Conservation (phyloP, 2,329 filamentous ascomycete genomes). For the Diaporthe batatas region DNA sequence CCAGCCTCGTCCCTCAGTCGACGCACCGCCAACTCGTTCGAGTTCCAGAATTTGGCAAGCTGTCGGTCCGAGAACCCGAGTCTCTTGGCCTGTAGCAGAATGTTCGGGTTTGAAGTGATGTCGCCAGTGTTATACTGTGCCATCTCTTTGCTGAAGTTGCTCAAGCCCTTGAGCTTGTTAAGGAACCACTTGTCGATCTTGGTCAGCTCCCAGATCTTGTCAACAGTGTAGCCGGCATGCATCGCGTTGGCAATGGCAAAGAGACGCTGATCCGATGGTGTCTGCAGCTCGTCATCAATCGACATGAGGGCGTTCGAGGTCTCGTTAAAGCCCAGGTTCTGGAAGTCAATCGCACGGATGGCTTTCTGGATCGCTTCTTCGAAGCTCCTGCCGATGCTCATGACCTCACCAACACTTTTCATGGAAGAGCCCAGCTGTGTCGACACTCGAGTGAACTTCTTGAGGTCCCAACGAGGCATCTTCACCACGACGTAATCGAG, state of each 20-base stretch:
- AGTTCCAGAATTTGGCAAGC: slow-evolving; percentile 92
- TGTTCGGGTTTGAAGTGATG: slow-evolving; percentile 70
- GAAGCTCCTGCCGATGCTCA: slow-evolving; percentile 97
- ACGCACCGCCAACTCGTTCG: slow-evolving; percentile 92
- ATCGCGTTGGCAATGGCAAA: slow-evolving; percentile 99
- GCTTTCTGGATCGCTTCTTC: slow-evolving; percentile 99
- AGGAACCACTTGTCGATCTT: slow-evolving; percentile 99
- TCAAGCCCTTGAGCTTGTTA: slow-evolving; percentile 89
- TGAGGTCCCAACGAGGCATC: slow-evolving; percentile 98
- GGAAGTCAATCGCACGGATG: slow-evolving; percentile 93
- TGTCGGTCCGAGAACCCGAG: slow-evolving; percentile 96
- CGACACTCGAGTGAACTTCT: slow-evolving; percentile 98
- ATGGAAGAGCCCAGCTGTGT: slow-evolving; percentile 97
- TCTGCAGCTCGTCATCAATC: slow-evolving; percentile 95
- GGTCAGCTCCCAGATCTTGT: slow-evolving; percentile 98
- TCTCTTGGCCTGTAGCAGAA: slow-evolving; percentile 88
- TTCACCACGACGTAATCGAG: slow-evolving; percentile 99
- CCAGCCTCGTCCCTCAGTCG: slow-evolving; percentile 86
- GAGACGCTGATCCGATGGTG: slow-evolving; percentile 94
- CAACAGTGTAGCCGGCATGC: slow-evolving; percentile 91
- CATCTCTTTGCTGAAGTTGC: slow-evolving; percentile 88
- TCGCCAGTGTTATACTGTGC: slow-evolving; percentile 74
- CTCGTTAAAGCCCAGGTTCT: slow-evolving; percentile 95
- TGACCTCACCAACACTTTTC: slow-evolving; percentile 99
- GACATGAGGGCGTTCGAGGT: slow-evolving; percentile 88